These are phyloP conservation scores for Pichia sp. DNA, from an alignment of 1,139 yeast genomes.

Conservation along the genomic window DNA sequence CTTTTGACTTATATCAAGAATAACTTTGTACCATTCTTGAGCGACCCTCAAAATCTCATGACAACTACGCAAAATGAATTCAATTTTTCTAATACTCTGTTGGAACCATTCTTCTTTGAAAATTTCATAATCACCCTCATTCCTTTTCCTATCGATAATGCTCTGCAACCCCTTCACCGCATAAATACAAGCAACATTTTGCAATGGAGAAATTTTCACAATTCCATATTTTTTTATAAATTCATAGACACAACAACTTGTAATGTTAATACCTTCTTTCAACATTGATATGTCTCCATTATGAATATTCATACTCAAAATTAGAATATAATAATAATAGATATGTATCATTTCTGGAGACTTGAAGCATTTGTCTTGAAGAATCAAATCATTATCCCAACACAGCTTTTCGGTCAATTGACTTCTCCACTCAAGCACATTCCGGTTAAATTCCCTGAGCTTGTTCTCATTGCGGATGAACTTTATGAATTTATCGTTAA, in stretches of 20 bases:
- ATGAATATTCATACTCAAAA: neutral
- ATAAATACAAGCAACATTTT: no score
- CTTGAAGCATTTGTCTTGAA: slow-evolving; percentile 33
- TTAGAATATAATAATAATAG: slow-evolving; percentile 49
- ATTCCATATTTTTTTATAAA: neutral
- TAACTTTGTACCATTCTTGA: no score
- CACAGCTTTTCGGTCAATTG: neutral
- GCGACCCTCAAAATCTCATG: no score
- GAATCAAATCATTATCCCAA: neutral
- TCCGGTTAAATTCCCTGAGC: neutral
- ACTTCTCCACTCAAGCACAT: neutral
- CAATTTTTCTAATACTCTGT: no score
- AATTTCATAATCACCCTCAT: no score
- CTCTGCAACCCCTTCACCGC: no score
- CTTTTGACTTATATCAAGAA: no score
- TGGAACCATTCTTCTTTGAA: no score
- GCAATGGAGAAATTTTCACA: neutral
- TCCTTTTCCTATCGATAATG: no score
- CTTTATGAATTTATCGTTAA: neutral
- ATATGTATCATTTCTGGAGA: slow-evolving; percentile 44
- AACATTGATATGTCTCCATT: neutral
- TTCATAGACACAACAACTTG: neutral
- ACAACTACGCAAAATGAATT: no score
- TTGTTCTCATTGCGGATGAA: neutral
- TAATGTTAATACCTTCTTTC: no score